These are phyloP conservation scores for Gyromitra esculenta DNA, from an alignment of 2,329 filamentous ascomycete genomes.

Conservation along the genomic window DNA sequence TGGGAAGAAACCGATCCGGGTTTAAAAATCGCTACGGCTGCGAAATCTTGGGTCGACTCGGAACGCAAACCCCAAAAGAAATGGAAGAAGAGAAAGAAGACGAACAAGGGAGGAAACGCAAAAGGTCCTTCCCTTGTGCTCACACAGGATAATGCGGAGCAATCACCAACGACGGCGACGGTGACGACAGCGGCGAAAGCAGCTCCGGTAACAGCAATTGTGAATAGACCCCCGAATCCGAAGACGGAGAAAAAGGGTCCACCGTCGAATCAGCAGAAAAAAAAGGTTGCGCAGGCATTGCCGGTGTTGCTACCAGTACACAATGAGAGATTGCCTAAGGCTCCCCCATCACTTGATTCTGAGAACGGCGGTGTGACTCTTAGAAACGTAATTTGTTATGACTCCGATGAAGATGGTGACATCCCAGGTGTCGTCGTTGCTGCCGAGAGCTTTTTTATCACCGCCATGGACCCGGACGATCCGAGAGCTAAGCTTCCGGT, in stretches of 20 bases:
- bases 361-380: conserved; percentile 1
- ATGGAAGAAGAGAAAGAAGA: background rate
- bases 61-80: conserved; percentile 7
- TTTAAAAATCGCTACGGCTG: background rate
- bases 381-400: background rate
- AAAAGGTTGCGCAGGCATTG: background rate
- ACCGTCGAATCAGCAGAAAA: background rate
- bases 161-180: background rate
- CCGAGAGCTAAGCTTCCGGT: conserved; percentile 32
- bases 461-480: conserved; percentile 28
- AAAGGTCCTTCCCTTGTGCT: no score
- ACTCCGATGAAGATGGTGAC: background rate
- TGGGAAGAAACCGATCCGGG: background rate
- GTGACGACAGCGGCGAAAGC: no score
- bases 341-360: background rate
- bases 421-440: background rate
- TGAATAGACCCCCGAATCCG: background rate
- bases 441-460: conserved; percentile 22
- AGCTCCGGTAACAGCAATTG: background rate
- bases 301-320: background rate
- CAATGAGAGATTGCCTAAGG: background rate
- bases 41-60: background rate
- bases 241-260: background rate
- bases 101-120: background rate
- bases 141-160: background rate